Conservation (phyloP, 371 early-diverging fungal genomes). For the Mortierella sp. region DNA sequence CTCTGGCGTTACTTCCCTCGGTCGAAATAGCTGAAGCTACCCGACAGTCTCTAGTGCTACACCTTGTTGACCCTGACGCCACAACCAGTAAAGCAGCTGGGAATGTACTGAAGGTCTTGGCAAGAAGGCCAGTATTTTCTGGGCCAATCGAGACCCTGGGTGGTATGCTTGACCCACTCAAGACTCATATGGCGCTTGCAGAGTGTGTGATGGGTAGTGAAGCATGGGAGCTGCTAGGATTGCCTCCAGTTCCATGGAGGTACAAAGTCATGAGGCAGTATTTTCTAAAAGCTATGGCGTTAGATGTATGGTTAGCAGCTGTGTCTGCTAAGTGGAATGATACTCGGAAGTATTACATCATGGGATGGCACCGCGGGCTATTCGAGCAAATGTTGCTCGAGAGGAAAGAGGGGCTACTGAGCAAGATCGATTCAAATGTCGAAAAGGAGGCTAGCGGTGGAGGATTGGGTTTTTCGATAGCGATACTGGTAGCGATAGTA, state of each 20-base stretch:
- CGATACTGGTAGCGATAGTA: too few relatives aligned
- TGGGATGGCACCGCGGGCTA: not conserved
- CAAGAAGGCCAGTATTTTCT: not conserved
- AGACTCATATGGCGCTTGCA: conserved; percentile 30
- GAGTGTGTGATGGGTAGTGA: conserved; percentile 19
- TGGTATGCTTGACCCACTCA: conserved; percentile 20
- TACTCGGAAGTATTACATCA: too few relatives aligned
- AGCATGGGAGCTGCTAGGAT: conserved; percentile 23
- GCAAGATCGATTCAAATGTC: too few relatives aligned
- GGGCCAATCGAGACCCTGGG: conserved; percentile 2
- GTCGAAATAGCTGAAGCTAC: conserved; percentile 20
- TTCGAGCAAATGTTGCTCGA: conserved; percentile 1
- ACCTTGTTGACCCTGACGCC: conserved; percentile 14
- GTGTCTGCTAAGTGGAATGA: conserved; percentile 18
- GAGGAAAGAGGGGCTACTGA: not conserved
- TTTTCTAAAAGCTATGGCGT: not conserved
- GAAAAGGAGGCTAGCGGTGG: too few relatives aligned
- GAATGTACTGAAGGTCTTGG: conserved; percentile 6
- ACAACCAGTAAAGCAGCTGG: conserved; percentile 10
- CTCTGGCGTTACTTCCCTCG: not conserved
- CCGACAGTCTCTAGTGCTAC: conserved; percentile 21
- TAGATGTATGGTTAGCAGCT: conserved; percentile 19
- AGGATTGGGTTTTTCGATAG: too few relatives aligned
- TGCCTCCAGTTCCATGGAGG: conserved; percentile 7
- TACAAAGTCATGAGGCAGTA: conserved; percentile 9